Conservation (phyloP, 2,329 filamentous ascomycete genomes). For the Waltergamsia citrina region DNA sequence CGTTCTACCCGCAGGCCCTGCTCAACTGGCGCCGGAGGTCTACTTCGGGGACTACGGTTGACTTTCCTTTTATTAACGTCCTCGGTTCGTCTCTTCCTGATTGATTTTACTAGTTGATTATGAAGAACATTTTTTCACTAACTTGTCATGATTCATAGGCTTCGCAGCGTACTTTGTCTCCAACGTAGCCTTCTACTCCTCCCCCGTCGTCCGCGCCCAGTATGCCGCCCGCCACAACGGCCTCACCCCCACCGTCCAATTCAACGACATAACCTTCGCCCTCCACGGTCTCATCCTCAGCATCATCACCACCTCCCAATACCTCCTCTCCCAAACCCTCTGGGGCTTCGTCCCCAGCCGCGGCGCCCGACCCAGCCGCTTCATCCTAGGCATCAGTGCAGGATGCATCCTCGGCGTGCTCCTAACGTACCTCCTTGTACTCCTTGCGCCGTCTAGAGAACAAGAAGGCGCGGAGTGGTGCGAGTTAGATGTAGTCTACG, state of each 20-base stretch:
- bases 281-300: constrained; percentile 69
- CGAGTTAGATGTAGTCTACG: constrained; percentile 54
- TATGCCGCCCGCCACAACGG: constrained; percentile 74
- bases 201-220: constrained; percentile 64
- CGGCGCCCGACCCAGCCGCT: constrained; percentile 45
- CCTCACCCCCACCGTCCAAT: constrained; percentile 71
- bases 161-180: constrained; percentile 70
- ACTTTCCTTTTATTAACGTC: constrained; percentile 72
- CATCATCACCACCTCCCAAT: constrained; percentile 65
- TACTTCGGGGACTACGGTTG: constrained; percentile 76
- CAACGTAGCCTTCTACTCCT: constrained; percentile 69
- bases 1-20: constrained; percentile 86
- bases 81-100: constrained; percentile 30
- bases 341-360: constrained; percentile 66
- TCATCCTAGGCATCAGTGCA: constrained; percentile 59
- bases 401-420: constrained; percentile 57
- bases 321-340: constrained; percentile 58
- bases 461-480: too few relatives aligned
- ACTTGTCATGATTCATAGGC: constrained; percentile 28
- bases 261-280: constrained; percentile 88
- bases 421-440: constrained; percentile 36
- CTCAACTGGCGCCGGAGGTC: constrained; percentile 69
- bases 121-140: constrained; percentile 1
- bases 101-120: constrained; percentile 1
- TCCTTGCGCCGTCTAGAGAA: too few relatives aligned